Base-by-base conservation (phyloP, 768 basidiomycete genomes). In the Gyrodon lividus region DNA sequence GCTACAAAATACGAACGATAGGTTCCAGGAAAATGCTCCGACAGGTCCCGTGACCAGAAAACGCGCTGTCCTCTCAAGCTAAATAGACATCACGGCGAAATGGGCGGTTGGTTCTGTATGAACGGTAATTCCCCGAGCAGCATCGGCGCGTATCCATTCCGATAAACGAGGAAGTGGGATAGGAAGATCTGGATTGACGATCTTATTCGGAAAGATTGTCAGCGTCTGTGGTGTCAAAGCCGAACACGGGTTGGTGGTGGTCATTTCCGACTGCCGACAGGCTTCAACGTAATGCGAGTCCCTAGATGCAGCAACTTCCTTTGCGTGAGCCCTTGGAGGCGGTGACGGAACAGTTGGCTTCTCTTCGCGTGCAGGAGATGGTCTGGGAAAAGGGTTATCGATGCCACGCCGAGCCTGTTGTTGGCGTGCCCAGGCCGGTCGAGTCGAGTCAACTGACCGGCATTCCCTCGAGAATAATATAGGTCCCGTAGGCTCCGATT, bases 131-230 rank as follows among this genome's bases (percentile, higher is more conserved):
- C 64, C 67, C 41, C 57, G 68, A 23, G 59, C 48, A 20, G 57
- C 67, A 51, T 78, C 75, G 1, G 80, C 82, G 16, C 71, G 70
- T 28, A 82, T 66, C 82, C 83, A 83, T 57, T 81, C 68, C 5
- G 78, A 80, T 34, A 72, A 63, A 35, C 67, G 68, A 24, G 81
- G 77, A 51, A 76, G 72, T 8, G 81, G 79, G 44, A 86, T 79
- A 6, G 84, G 83, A 54, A 74, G 59, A 64, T 87, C 78, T 39
- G 78, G 70, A 58, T 86, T 68, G 5, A 64, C 60, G 31, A 76
- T 68, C 42, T 59, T 63, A 43, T 65, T 67, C 19, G 78, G 76
- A 65, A 82, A 80, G 17, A 68, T 54, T 1, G 55, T 55, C 1
- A 55, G 50, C 8, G 60, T 56, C 5, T 28, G 50, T 14, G 58